Conservation (phyloP, 345 rosid genomes). For the Salix brachista region DNA sequence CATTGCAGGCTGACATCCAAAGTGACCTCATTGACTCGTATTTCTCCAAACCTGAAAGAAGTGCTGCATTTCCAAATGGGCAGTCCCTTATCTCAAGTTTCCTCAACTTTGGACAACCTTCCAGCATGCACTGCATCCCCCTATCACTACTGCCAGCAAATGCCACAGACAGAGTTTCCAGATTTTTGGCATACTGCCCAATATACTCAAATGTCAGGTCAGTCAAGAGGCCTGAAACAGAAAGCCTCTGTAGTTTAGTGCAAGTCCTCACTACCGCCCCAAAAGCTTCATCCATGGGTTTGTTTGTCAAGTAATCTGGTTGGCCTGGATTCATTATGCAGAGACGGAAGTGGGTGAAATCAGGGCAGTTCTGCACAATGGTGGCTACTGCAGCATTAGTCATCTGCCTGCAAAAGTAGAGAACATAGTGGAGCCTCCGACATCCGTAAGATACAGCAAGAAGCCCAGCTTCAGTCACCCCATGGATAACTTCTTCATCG, state of each 20-base stretch:
- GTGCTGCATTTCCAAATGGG: conserved; percentile 62
- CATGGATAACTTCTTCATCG: conserved; percentile 44
- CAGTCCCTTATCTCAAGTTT: conserved; percentile 75
- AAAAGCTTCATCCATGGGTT: conserved; percentile 72
- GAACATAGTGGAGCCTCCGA: conserved; percentile 55
- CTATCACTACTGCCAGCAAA: conserved; percentile 67
- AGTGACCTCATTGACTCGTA: conserved; percentile 74
- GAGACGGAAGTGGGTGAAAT: conserved; percentile 67
- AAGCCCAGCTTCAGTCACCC: conserved; percentile 61
- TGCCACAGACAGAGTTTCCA: conserved; percentile 70
- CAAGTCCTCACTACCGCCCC: conserved; percentile 67
- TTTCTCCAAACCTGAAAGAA: conserved; percentile 62
- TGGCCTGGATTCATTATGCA: conserved; percentile 69
- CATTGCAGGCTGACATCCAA: conserved; percentile 74
- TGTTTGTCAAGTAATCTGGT: conserved; percentile 55
- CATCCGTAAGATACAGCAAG: conserved; percentile 61
- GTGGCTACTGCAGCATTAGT: conserved; percentile 69
- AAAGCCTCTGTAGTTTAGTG: conserved; percentile 57
- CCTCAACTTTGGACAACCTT: conserved; percentile 59
- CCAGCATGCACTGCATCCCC: conserved; percentile 63
- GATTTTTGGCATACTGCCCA: conserved; percentile 60
- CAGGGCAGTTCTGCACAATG: conserved; percentile 59
- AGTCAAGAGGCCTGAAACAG: conserved; percentile 61
- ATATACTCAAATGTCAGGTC: conserved; percentile 61
- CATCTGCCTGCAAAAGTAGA: conserved; percentile 67